Evolutionary conservation across 2,329 filamentous ascomycete species (phyloP), one percentile per base, ranked within the genome.

Genomic region (Hypocrella siamensis): DNA sequence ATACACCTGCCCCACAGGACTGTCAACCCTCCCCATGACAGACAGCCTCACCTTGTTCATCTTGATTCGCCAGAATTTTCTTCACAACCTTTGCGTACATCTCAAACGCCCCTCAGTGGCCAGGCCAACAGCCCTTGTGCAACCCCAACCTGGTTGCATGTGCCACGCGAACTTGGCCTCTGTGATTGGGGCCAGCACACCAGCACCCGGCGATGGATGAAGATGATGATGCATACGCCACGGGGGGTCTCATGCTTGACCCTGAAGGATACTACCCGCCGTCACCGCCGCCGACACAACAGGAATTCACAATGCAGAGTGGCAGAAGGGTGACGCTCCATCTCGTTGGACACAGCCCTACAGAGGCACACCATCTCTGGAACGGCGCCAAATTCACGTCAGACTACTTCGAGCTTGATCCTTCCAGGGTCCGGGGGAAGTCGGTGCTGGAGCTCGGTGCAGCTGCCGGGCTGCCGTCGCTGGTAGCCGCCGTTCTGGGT

Each of bases 281-380:
- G 1, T 76, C 84, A 29, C 80, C 81, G 30, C 70, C 77, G 30
- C 75, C 83, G 6, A 88, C 79, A 3, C 74, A 70, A 38, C 74
- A 80, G 39, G 67, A 72, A 27, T 79, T 92, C 60, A 70, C 65
- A 16, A 69, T 88, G 49, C 59, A 70, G 35, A 72, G 69, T 22
- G 81, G 80, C 37, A 51, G 72, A 40, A 60, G 61, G 18, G 59
- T 92, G 41, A 71, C 62, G 31, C 68, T 93, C 40, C 73, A 81
- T 45, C 71, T 94, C 57, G 82, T 93, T 28, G 86, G 86, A 37
- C 76, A 82, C 54, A 88, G 81, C 60, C 82, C 85, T 17, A 70
- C 92, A 11, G 93, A 92, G 71, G 86, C 83, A 12, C 83, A 94
- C 54, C 69, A 81, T 41, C 68, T 94, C 19, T 96, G 88, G 88